Evolutionary conservation across 169 alveolate species (phyloP).

Genomic region (Plasmodium coatneyi): DNA sequence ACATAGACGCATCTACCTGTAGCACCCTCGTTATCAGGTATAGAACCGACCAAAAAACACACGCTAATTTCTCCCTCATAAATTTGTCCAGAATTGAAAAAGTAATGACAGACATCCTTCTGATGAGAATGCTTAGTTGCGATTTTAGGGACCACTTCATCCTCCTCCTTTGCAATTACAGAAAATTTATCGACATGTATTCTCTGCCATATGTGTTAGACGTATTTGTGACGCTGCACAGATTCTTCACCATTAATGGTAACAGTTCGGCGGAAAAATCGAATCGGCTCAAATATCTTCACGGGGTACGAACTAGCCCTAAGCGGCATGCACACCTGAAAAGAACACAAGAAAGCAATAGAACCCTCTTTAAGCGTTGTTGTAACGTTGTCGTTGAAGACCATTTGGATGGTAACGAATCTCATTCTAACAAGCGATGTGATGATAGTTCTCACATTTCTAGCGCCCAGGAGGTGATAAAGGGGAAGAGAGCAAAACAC

Average conservation of each 20-base stretch:
- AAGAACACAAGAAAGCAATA: neutral
- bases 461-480: neutral
- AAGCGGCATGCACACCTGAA: neutral
- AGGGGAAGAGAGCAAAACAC: neutral
- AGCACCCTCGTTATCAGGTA: slow-evolving; percentile 1
- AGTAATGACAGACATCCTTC: slow-evolving; percentile 26
- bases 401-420: neutral
- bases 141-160: slow-evolving; percentile 53
- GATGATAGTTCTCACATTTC: neutral
- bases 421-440: neutral
- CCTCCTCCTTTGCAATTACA: slow-evolving; percentile 54
- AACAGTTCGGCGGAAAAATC: slow-evolving; percentile 2
- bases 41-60: slow-evolving; percentile 6
- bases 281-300: neutral
- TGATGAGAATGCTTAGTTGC: slow-evolving; percentile 70
- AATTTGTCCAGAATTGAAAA: slow-evolving; percentile 61
- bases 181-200: slow-evolving; percentile 74
- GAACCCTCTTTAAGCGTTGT: neutral
- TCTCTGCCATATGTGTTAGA: slow-evolving; percentile 66
- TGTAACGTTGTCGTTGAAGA: neutral
- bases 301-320: neutral
- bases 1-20: neutral
- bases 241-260: slow-evolving; percentile 26
- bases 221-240: slow-evolving; percentile 26
- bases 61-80: slow-evolving; percentile 29